Percentiles rank a stretch among this genome's conserved stretches.
These are phyloP conservation scores for Hypoxylon sp. DNA, from an alignment of 2,329 filamentous ascomycete genomes.

Conservation along the genomic window DNA sequence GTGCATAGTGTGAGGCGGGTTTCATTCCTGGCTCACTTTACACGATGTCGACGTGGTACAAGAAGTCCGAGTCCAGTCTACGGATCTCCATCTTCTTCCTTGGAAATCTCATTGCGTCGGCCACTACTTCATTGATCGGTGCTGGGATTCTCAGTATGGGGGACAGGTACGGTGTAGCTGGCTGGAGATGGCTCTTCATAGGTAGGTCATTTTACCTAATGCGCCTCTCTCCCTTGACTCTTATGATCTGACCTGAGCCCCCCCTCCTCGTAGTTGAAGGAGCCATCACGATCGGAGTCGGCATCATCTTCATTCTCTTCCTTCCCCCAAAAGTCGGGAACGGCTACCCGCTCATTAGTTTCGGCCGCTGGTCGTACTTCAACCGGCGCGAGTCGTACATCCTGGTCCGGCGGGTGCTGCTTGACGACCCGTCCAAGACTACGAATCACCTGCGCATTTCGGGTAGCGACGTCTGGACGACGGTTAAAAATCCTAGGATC, in stretches of 20 bases:
- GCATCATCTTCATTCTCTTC: constrained; percentile 58
- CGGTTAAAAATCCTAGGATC: constrained; percentile 51
- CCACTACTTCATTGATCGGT: constrained; percentile 64
- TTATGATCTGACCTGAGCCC: not conserved
- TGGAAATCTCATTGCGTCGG: constrained; percentile 67
- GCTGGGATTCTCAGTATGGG: constrained; percentile 64
- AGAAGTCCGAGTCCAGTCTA: constrained; percentile 60
- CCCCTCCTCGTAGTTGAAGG: constrained; percentile 48
- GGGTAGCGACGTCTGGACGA: constrained; percentile 55
- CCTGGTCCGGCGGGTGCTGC: constrained; percentile 57
- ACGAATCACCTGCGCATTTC: constrained; percentile 56
- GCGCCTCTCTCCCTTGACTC: not conserved
- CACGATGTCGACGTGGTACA: constrained; percentile 67
- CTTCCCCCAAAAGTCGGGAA: constrained; percentile 58
- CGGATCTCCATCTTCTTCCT: constrained; percentile 67
- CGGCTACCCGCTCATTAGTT: constrained; percentile 54
- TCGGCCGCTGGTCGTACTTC: constrained; percentile 60
- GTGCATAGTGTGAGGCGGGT: constrained; percentile 60
- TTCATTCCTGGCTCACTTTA: constrained; percentile 68
- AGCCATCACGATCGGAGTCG: constrained; percentile 52
- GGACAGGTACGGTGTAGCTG: constrained; percentile 58
- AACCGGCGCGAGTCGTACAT: constrained; percentile 60
- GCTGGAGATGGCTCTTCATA: constrained; percentile 68
- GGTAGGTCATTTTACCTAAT: constrained; percentile 50
- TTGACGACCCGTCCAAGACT: constrained; percentile 61